phyloP scores from a whole-genome alignment of 768 basidiomycete species.

The Coprinellus aureogranulatus region DNA sequence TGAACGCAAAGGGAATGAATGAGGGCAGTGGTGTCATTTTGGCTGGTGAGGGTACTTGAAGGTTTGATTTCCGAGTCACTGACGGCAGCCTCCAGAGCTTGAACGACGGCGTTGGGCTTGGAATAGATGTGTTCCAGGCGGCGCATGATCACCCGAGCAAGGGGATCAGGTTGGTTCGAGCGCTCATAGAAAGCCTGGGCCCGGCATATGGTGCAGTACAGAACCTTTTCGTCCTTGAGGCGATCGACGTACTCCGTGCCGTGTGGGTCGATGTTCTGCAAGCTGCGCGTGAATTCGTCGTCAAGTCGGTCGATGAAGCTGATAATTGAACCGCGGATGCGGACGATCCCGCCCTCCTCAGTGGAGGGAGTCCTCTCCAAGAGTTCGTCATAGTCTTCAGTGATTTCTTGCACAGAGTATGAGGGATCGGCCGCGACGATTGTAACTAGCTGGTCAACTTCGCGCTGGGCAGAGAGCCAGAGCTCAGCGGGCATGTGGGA shows the following conservation, averaged over 20 bases:
- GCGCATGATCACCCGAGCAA: conserved; percentile 89
- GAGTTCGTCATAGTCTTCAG: conserved; percentile 89
- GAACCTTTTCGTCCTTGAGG: conserved; percentile 90
- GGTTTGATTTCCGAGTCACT: conserved; percentile 60
- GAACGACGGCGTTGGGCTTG: conserved; percentile 94
- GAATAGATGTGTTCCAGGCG: conserved; percentile 97
- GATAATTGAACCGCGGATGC: conserved; percentile 92
- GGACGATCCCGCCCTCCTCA: conserved; percentile 67
- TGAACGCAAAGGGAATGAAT: conserved; percentile 88
- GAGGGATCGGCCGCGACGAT: conserved; percentile 67
- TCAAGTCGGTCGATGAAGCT: conserved; percentile 94
- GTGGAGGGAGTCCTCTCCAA: conserved; percentile 74
- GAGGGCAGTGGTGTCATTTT: conserved; percentile 64
- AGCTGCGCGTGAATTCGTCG: conserved; percentile 95
- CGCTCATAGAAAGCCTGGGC: conserved; percentile 91
- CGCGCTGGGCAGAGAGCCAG: conserved; percentile 83
- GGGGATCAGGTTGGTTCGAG: conserved; percentile 70
- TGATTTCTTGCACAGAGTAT: conserved; percentile 84
- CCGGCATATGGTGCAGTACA: conserved; percentile 91
- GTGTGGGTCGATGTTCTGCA: conserved; percentile 98
- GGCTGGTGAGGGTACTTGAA: conserved; percentile 53
- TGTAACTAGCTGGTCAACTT: conserved; percentile 84
- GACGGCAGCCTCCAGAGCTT: conserved; percentile 78
- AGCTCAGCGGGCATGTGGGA: conserved; percentile 90
- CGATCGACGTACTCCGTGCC: conserved; percentile 99